Base-by-base conservation (phyloP, 805 yeast species). In the Candida sithepensis region DNA sequence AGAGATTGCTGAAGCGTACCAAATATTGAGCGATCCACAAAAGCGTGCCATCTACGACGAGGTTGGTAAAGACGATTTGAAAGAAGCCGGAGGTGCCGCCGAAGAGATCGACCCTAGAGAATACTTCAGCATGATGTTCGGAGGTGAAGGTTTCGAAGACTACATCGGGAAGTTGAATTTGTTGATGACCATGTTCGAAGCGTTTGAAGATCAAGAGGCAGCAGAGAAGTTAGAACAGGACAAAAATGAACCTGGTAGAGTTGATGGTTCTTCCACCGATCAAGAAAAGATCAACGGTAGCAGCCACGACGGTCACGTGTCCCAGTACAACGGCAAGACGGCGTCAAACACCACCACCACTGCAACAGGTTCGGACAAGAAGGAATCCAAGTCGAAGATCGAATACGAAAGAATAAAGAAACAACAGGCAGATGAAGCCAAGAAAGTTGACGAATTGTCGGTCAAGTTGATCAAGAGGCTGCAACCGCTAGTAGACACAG, bases 111-210 rank as follows among this genome's bases (percentile, higher is more conserved):
- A 85, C 63, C 87, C 92, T 2, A 72, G 79, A 38, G 89, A 84
- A 59, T 81, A 82, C 56, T 84, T 84, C 62, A 73, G 84, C 3
- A 75, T 75, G 70, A 83, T 84, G 49, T 84, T 90, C 66, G 97
- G 97, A 40, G 97, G 97, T 42, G 96, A 86, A 47, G 95, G 94
- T 2, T 90, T 91, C 66, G 77, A 73, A 30, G 83, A 84, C 42
- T 84, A 90, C 75, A 88, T 92, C 57, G 99, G 99, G 4, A 96
- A 94, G 63, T 69, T 90, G 51, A 79, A 90, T 24, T 73, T 91
- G 63, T 66, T 94, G 60, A 81, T 80, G 58, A 95, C 90, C 56
- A 69, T 94, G 62, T 77, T 85, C 56, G 67, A 56, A 48, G 61
- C 47, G 41, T 55, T 49, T 49, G 61, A 82, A 48, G 62, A 47